Conservation (phyloP, 1,139 yeast species). For the Debaryomycetaceae sp. region DNA sequence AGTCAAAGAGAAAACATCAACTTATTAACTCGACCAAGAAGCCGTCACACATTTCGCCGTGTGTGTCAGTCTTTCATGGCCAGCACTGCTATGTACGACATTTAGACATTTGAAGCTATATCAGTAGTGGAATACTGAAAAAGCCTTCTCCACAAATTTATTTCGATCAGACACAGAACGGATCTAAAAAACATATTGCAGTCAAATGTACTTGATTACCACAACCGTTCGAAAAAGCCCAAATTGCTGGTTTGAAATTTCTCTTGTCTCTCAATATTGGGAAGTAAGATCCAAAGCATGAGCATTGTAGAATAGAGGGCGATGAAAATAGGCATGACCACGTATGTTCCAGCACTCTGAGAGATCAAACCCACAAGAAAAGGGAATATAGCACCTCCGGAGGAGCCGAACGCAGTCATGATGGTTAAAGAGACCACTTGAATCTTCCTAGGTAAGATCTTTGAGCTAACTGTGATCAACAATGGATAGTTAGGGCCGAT, state of each 20-base stretch:
- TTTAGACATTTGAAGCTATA: too few species aligned
- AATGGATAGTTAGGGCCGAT: constrained; percentile 58
- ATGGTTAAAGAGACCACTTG: constrained; percentile 53
- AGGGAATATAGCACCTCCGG: constrained; percentile 61
- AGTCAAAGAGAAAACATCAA: too few species aligned
- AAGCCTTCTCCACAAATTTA: too few species aligned
- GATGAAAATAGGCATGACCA: constrained; percentile 53
- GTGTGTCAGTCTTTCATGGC: too few species aligned
- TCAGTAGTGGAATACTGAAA: too few species aligned
- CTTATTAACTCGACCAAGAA: too few species aligned
- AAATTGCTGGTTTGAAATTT: constrained; percentile 9
- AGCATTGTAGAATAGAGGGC: constrained; percentile 36
- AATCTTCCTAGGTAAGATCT: constrained; percentile 51
- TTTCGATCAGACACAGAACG: not conserved
- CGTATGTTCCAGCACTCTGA: constrained; percentile 49
- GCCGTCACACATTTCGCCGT: too few species aligned
- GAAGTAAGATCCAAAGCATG: constrained; percentile 44
- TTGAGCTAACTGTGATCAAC: constrained; percentile 45
- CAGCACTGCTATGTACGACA: too few species aligned
- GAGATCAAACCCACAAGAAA: constrained; percentile 53
- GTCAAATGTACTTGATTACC: constrained; percentile 10
- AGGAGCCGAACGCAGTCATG: constrained; percentile 56
- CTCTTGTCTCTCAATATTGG: constrained; percentile 27
- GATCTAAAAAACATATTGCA: not conserved
- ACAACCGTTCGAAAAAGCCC: constrained; percentile 17